Percentiles rank a stretch among this genome's conserved stretches.
Evolutionary conservation across 1,284 basidiomycete genomes (phyloP).

Genomic region (Cryptococcus amylolentus): DNA sequence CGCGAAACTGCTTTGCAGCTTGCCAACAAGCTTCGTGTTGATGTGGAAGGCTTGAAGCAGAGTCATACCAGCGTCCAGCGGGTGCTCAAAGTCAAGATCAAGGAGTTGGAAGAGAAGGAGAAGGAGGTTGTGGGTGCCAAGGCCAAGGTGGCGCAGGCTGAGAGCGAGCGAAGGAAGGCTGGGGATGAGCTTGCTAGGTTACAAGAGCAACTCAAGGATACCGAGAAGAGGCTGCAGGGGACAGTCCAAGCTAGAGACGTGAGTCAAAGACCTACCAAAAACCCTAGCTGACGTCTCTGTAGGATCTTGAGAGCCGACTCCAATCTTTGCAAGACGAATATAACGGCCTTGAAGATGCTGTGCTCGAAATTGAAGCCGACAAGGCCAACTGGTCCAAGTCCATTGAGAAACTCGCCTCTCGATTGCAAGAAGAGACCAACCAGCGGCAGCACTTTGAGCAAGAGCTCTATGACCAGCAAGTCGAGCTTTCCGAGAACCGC

Average conservation of each 20-base stretch:
- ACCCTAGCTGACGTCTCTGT: slow-evolving; percentile 9
- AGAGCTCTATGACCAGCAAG: slow-evolving; percentile 60
- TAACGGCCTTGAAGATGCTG: slow-evolving; percentile 80
- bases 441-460: slow-evolving; percentile 74
- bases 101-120: slow-evolving; percentile 57
- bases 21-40: slow-evolving; percentile 46
- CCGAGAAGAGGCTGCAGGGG: slow-evolving; percentile 65
- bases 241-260: slow-evolving; percentile 69
- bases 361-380: slow-evolving; percentile 77
- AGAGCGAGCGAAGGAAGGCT: slow-evolving; percentile 65
- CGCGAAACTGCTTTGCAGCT: slow-evolving; percentile 34
- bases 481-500: slow-evolving; percentile 65
- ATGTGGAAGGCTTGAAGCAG: slow-evolving; percentile 50
- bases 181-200: slow-evolving; percentile 73
- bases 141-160: slow-evolving; percentile 59
- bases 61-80: slow-evolving; percentile 53
- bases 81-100: slow-evolving; percentile 58
- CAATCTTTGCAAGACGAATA: slow-evolving; percentile 62
- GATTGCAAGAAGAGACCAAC: slow-evolving; percentile 45
- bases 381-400: slow-evolving; percentile 70
- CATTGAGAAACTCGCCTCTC: slow-evolving; percentile 59
- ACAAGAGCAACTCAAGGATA: slow-evolving; percentile 67
- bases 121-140: slow-evolving; percentile 55
- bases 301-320: slow-evolving; percentile 75
- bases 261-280: slow-evolving; percentile 20